phyloP scores from a whole-genome alignment of 163 green algal species.

The Smithsoniella earleae region DNA sequence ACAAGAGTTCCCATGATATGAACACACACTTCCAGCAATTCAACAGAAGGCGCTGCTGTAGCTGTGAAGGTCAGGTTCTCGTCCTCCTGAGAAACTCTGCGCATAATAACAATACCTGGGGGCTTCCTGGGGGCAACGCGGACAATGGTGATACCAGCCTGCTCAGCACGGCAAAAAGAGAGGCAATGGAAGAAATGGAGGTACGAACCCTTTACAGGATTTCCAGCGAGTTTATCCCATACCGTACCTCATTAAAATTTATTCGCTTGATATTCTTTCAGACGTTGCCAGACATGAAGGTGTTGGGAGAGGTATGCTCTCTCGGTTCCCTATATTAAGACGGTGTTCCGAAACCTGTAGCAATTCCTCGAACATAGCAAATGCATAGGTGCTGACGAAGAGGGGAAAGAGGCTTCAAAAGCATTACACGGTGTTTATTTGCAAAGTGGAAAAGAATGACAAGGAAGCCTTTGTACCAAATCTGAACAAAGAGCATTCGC shows the following conservation, averaged over 20 bases:
- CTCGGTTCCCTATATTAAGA: background rate
- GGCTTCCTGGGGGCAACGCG: constrained; percentile 55
- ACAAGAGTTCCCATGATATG: no score
- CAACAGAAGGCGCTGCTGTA: background rate
- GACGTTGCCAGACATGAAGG: constrained; percentile 35
- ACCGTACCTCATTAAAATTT: background rate
- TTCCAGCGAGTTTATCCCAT: no score
- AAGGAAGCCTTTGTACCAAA: constrained; percentile 35
- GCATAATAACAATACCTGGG: constrained; percentile 54
- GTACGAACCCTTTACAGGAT: background rate
- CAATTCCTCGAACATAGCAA: background rate
- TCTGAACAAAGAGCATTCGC: constrained; percentile 61
- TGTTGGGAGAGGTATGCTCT: constrained; percentile 37
- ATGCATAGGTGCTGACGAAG: constrained; percentile 34
- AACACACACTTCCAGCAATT: background rate
- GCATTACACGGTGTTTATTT: constrained; percentile 66
- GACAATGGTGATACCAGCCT: constrained; percentile 42
- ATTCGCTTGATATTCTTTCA: background rate
- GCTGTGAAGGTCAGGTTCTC: constrained; percentile 32
- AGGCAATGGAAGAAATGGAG: constrained; percentile 63
- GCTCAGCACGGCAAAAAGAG: constrained; percentile 51
- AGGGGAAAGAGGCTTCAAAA: constrained; percentile 62
- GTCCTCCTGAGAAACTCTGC: constrained; percentile 46
- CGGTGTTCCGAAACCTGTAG: no score
- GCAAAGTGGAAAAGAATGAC: constrained; percentile 30